Conservation (phyloP, 495 filamentous ascomycete genomes). For the Choiromyces venosus region DNA sequence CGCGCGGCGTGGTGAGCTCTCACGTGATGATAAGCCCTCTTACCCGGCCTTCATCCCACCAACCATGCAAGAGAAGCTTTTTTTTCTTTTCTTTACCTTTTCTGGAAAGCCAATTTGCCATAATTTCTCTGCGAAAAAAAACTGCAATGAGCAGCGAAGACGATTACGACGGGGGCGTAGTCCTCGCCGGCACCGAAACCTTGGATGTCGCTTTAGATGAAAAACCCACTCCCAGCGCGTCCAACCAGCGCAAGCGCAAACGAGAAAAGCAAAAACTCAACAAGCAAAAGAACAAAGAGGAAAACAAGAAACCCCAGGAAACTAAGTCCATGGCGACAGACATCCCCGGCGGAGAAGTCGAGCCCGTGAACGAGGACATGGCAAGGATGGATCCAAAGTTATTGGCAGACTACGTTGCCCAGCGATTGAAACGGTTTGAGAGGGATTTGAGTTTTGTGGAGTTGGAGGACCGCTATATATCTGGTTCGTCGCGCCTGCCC, state of each 20-base stretch:
- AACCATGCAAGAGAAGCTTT: neutral
- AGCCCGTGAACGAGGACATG: conserved; percentile 66
- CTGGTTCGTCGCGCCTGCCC: conserved; percentile 56
- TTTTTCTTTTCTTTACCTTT: neutral
- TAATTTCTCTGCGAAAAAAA: conserved; percentile 5
- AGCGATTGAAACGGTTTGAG: conserved; percentile 69
- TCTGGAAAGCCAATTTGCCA: neutral
- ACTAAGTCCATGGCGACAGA: conserved; percentile 55
- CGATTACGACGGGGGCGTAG: conserved; percentile 36
- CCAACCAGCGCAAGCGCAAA: conserved; percentile 49
- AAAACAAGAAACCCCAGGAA: conserved; percentile 51
- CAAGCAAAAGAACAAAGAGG: conserved; percentile 43
- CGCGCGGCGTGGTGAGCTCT: neutral
- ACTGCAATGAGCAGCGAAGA: conserved; percentile 29
- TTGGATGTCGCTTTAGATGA: neutral
- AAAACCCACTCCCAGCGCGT: neutral
- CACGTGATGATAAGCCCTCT: neutral
- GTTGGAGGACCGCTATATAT: conserved; percentile 71
- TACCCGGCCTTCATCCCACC: neutral
- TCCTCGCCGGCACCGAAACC: conserved; percentile 6
- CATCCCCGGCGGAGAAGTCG: conserved; percentile 40
- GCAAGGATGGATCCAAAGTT: conserved; percentile 72
- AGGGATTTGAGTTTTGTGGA: conserved; percentile 75
- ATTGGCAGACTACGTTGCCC: conserved; percentile 79
- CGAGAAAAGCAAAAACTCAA: conserved; percentile 50